These are phyloP conservation scores for Circinella minor DNA, from an alignment of 371 early-diverging fungal species.

Conservation along the genomic window DNA sequence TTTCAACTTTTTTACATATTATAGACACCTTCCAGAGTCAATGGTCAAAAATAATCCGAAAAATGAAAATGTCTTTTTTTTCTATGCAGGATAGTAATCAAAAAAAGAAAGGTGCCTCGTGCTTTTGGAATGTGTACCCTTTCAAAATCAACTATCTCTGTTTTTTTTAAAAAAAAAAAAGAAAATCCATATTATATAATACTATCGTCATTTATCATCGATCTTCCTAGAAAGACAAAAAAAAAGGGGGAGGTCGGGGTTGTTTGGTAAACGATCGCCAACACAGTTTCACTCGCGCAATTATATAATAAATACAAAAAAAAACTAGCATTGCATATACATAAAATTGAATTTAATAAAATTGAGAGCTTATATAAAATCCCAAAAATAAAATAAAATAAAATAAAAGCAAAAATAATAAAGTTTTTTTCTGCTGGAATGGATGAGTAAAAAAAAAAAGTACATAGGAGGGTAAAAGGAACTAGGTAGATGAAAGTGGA, in stretches of 20 bases:
- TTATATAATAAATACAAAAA: neutral
- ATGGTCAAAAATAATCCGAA: constrained; percentile 21
- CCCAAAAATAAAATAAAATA: neutral
- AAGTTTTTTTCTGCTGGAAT: neutral
- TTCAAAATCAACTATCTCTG: no score
- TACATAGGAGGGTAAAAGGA: neutral
- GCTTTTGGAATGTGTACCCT: no score
- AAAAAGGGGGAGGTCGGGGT: no score
- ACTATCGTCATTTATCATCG: no score
- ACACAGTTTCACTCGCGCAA: no score
- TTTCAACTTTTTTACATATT: neutral
- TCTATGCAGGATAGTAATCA: neutral
- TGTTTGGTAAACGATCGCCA: no score
- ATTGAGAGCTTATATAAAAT: constrained; percentile 1
- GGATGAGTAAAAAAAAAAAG: neutral
- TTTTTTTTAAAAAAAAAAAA: neutral
- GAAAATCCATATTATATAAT: neutral
- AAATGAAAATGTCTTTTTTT: neutral
- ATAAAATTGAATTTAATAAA: neutral
- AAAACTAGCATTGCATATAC: constrained; percentile 6
- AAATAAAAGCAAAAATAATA: neutral
- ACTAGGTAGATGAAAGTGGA: neutral
- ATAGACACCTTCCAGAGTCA: constrained; percentile 48
- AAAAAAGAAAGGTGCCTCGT: no score
- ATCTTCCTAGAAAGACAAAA: no score